Conservation (phyloP, 768 basidiomycete genomes). For the Naganishia vaughanmartiniae region DNA sequence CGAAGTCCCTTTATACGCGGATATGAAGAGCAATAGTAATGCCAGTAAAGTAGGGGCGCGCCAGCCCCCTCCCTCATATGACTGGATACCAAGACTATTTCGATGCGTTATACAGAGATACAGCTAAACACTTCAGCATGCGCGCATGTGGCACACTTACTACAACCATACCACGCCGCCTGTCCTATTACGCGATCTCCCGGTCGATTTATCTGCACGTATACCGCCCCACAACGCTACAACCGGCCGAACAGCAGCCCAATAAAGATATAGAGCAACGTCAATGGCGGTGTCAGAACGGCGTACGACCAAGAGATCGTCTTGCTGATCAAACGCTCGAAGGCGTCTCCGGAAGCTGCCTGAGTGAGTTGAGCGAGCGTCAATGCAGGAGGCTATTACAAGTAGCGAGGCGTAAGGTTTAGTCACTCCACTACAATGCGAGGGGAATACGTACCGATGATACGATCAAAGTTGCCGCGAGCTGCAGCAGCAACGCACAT, state of each 20-base stretch:
- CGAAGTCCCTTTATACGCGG: too few relatives aligned
- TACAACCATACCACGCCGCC: too few relatives aligned
- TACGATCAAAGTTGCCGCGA: constrained; percentile 78
- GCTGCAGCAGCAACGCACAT: constrained; percentile 33
- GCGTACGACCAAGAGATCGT: constrained; percentile 95
- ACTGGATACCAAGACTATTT: too few relatives aligned
- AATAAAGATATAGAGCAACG: constrained; percentile 57
- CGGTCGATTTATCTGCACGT: too few relatives aligned
- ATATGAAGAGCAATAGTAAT: too few relatives aligned
- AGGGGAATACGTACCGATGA: constrained; percentile 55
- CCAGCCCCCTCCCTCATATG: too few relatives aligned
- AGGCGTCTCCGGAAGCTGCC: constrained; percentile 78
- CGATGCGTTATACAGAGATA: too few relatives aligned
- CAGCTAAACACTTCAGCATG: too few relatives aligned
- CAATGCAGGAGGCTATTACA: constrained; percentile 72
- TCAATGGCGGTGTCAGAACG: constrained; percentile 71
- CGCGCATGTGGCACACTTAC: too few relatives aligned
- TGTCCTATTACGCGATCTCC: too few relatives aligned
- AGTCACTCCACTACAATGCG: not conserved
- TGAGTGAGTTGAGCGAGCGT: constrained; percentile 79
- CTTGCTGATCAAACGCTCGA: constrained; percentile 82
- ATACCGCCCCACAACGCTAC: constrained; percentile 27
- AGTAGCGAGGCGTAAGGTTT: constrained; percentile 22
- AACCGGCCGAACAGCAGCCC: constrained; percentile 58
- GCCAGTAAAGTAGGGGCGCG: too few relatives aligned